Percentiles rank a stretch among this genome's conserved stretches.
Evolutionary conservation across 345 rosid genomes (phyloP).

Genomic region (Hibiscus tridactylites): DNA sequence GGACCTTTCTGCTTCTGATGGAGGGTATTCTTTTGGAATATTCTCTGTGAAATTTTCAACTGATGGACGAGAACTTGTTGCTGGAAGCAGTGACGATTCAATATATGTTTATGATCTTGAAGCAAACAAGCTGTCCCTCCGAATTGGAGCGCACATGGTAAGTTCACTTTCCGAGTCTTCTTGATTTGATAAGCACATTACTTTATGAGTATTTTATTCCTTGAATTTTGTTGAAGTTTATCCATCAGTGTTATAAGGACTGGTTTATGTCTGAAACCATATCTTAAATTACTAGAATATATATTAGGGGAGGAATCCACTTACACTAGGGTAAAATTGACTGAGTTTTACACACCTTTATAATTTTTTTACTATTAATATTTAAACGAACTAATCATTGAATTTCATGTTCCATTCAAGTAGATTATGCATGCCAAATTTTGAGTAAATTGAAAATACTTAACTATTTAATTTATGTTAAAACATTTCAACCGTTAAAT

Average conservation of each 20-base stretch:
- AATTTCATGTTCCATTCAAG: too few relatives aligned
- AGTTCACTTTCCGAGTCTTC: not conserved
- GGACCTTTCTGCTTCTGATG: constrained; percentile 57
- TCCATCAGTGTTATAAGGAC: not conserved
- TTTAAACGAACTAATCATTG: too few relatives aligned
- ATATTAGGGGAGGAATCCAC: too few relatives aligned
- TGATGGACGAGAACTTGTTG: constrained; percentile 85
- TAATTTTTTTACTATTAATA: too few relatives aligned
- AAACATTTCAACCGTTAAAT: too few relatives aligned
- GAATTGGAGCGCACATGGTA: constrained; percentile 68
- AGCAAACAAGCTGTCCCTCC: constrained; percentile 63
- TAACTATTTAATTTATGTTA: too few relatives aligned
- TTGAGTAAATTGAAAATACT: too few relatives aligned
- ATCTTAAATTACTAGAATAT: not conserved
- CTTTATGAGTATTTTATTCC: not conserved
- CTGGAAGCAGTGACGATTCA: constrained; percentile 76
- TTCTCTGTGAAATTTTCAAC: constrained; percentile 88
- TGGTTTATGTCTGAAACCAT: not conserved
- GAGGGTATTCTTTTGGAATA: constrained; percentile 61
- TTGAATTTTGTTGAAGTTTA: not conserved
- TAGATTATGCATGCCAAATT: too few relatives aligned
- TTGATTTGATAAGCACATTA: not conserved
- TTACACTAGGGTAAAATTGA: too few relatives aligned
- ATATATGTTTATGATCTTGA: constrained; percentile 82
- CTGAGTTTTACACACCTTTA: too few relatives aligned